Conservation (phyloP, 306 rosid genomes). For the Spatholobus suberectus region DNA sequence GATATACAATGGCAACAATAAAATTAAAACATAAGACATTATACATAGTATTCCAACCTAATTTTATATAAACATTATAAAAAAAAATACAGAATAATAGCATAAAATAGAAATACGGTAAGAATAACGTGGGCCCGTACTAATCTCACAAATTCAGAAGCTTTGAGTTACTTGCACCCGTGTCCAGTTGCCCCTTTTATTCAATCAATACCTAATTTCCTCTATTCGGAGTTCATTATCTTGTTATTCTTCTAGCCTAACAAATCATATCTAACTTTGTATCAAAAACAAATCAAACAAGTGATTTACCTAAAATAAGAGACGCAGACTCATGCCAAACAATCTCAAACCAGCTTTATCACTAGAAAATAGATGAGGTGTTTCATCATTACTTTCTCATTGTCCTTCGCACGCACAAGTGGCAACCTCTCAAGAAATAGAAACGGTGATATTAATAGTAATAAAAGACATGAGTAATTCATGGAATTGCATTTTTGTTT, state of each 20-base stretch:
- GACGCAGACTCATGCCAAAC: background rate
- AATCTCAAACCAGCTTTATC: conserved; percentile 1
- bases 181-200: background rate
- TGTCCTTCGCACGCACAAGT: background rate
- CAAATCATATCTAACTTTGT: conserved; percentile 25
- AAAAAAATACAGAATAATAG: background rate
- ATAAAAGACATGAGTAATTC: background rate
- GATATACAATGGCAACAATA: no score
- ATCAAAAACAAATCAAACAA: background rate
- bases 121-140: conserved; percentile 1
- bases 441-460: background rate
- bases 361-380: background rate
- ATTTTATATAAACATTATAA: background rate
- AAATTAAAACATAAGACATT: no score
- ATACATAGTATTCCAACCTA: no score
- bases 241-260: background rate
- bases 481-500: background rate
- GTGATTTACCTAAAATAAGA: background rate
- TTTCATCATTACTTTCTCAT: background rate
- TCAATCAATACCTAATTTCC: conserved; percentile 27
- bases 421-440: background rate
- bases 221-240: background rate
- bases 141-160: background rate
- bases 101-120: background rate
- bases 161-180: background rate